Evolutionary conservation across 495 filamentous ascomycete genomes (phyloP), one percentile per base, ranked within the genome.

Genomic region (Talaromyces borbonicus): DNA sequence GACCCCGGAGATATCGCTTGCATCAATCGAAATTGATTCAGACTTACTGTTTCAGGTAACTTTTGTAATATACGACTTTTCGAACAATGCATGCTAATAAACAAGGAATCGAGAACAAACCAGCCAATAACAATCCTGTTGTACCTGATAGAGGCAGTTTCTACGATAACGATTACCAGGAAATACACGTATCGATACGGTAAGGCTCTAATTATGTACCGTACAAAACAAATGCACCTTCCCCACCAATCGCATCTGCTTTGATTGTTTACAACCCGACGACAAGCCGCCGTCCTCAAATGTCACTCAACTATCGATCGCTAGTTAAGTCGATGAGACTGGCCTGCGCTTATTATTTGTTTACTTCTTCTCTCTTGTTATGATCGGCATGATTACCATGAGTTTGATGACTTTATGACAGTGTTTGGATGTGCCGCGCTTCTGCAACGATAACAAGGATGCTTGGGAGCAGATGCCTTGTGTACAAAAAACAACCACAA

Each of bases 171-270:
- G n/a, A n/a, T n/a, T n/a, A n/a, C n/a, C n/a, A n/a, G n/a, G n/a
- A n/a, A n/a, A n/a, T n/a, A 37, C 33, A 22, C 5, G 42, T 29
- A 20, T 33, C 42, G 23, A 27, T 30, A 30, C 42, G n/a, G n/a
- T n/a, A 38, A 38, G 35, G 4, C 16, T 12, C 26, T 8, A 12
- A 38, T 22, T 38, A 38, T 11, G 22, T 22, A 38, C 35, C 19
- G 22, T 29, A 29, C 26, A 29, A 23, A 32, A 33, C 29, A 23
- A 1, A 16, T 5, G 30, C 15, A 33, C 43, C n/a, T n/a, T n/a
- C n/a, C 43, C 43, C 43, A 31, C 43, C 43, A 46, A 46, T 36
- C 43, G 30, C 43, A 35, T 31, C 43, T 24, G 30, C 43, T 16
- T 15, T 1, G 30, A 16, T 46, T 46, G 43, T 46, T 46, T 46